Evolutionary conservation across 2,329 filamentous ascomycete genomes (phyloP).

Genomic region (Xylariaceae sp.): DNA sequence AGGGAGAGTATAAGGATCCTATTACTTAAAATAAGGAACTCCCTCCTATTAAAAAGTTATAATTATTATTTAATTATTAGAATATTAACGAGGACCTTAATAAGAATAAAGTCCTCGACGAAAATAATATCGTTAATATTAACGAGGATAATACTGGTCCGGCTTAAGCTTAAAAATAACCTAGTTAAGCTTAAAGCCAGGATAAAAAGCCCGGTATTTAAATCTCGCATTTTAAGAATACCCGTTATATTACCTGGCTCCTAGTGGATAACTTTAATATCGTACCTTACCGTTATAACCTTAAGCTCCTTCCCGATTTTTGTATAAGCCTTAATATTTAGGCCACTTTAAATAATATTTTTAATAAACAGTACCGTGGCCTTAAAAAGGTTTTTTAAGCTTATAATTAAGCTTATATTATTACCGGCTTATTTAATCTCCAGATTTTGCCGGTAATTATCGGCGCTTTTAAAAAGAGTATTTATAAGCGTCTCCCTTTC

Average conservation of each 20-base stretch:
- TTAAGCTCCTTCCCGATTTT: neutral
- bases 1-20: too few species aligned
- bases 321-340: neutral
- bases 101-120: neutral
- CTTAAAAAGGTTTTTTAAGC: neutral
- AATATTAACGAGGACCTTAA: neutral
- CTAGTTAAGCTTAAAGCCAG: neutral
- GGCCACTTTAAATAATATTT: neutral
- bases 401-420: neutral
- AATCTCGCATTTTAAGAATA: neutral
- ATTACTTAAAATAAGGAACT: too few species aligned
- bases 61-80: neutral
- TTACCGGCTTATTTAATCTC: neutral
- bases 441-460: neutral
- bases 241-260: neutral
- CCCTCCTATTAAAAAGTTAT: too few species aligned
- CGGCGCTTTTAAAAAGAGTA: neutral
- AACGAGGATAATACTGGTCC: neutral
- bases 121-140: neutral
- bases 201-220: too few species aligned
- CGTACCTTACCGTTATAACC: neutral
- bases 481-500: neutral
- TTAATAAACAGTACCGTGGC: neutral
- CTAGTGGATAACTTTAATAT: neutral
- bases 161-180: neutral